Conservation (phyloP, 2,329 filamentous ascomycete genomes). For the Aspergillus ibericus region DNA sequence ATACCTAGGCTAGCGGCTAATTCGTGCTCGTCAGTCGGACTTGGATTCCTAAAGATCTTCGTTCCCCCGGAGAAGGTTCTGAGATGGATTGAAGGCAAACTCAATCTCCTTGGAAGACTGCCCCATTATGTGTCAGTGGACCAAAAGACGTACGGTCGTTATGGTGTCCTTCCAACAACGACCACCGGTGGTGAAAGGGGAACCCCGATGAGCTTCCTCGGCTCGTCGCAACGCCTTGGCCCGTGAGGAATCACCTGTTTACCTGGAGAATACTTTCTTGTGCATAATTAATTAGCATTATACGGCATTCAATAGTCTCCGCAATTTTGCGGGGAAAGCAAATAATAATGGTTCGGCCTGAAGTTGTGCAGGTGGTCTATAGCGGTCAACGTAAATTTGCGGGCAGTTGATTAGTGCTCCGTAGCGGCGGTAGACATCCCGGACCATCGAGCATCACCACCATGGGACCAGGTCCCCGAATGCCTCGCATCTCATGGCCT, state of each 20-base stretch:
- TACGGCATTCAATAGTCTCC: conserved; percentile 11
- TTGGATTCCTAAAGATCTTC: conserved; percentile 86
- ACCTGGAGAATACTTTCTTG: conserved; percentile 22
- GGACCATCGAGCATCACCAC: conserved; percentile 7
- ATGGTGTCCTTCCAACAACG: conserved; percentile 75
- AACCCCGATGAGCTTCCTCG: conserved; percentile 61
- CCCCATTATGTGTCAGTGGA: conserved; percentile 94
- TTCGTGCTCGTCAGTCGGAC: conserved; percentile 59
- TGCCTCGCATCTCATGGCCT: conserved; percentile 36
- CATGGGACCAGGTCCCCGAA: conserved; percentile 27
- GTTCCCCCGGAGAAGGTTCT: conserved; percentile 86
- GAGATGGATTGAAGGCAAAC: conserved; percentile 82
- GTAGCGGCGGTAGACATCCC: neutral
- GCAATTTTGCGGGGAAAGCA: conserved; percentile 8
- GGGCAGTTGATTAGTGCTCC: conserved; percentile 5
- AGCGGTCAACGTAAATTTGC: conserved; percentile 33
- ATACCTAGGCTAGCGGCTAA: conserved; percentile 2
- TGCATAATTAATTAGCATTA: conserved; percentile 31
- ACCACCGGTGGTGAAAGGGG: conserved; percentile 33
- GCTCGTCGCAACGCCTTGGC: conserved; percentile 65
- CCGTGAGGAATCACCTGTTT: conserved; percentile 50
- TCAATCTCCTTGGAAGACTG: conserved; percentile 79
- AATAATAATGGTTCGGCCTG: conserved; percentile 15
- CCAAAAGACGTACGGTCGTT: conserved; percentile 92
- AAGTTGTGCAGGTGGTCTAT: conserved; percentile 34